Evolutionary conservation across 202 grass and related monocot genomes (phyloP).

Genomic region (Elaeis oleifera): DNA sequence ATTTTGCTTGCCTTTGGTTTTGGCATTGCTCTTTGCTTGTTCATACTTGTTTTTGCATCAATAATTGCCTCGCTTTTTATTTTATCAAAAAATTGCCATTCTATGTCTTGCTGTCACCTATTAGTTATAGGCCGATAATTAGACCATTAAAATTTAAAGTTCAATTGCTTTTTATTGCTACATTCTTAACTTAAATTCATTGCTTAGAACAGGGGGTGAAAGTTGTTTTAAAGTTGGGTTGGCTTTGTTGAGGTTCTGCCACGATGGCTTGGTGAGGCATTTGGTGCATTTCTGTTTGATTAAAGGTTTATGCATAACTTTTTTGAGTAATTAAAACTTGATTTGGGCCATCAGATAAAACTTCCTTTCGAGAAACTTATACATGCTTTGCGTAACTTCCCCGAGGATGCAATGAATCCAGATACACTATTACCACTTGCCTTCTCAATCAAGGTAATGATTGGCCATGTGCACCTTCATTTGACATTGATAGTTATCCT

Average conservation of each 20-base stretch:
- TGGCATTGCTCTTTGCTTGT: no score
- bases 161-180: no score
- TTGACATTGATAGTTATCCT: background rate
- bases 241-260: conserved; percentile 74
- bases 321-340: conserved; percentile 6
- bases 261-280: conserved; percentile 77
- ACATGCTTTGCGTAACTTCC: conserved; percentile 74
- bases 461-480: background rate
- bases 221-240: conserved; percentile 88
- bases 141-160: no score
- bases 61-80: no score
- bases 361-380: conserved; percentile 88
- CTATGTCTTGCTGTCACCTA: no score
- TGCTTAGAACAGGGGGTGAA: conserved; percentile 53
- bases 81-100: no score
- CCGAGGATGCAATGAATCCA: conserved; percentile 77
- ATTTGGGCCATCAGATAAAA: conserved; percentile 48
- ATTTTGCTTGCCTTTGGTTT: no score
- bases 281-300: conserved; percentile 13
- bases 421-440: conserved; percentile 68
- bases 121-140: no score
- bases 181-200: conserved; percentile 1
- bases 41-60: no score
- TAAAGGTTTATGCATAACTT: conserved; percentile 8
- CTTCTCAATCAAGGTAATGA: conserved; percentile 80